Evolutionary conservation across 2,329 filamentous ascomycete genomes (phyloP).

Genomic region (Aureobasidium lini): DNA sequence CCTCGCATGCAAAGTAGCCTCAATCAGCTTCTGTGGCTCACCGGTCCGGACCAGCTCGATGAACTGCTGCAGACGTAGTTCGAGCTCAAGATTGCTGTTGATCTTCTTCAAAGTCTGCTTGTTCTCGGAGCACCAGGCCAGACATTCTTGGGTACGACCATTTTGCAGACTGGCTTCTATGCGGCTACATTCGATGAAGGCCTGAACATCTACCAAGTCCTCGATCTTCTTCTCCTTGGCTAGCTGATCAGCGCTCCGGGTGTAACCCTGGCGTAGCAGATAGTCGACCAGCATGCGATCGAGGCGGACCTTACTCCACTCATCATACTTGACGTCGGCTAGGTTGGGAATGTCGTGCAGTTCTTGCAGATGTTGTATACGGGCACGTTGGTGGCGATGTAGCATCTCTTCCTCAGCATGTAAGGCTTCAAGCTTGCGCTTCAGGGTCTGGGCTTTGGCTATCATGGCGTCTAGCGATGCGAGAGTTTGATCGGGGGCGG

Average conservation of each 20-base stretch:
- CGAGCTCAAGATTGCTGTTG: constrained; percentile 82
- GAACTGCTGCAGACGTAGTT: constrained; percentile 88
- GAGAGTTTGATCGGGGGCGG: constrained; percentile 35
- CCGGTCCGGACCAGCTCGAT: constrained; percentile 76
- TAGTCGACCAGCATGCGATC: constrained; percentile 90
- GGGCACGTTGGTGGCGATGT: constrained; percentile 66
- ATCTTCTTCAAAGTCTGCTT: constrained; percentile 87
- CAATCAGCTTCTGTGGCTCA: constrained; percentile 56
- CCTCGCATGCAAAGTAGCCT: constrained; percentile 74
- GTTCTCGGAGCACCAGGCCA: constrained; percentile 89
- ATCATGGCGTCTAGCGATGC: constrained; percentile 79
- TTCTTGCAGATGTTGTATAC: constrained; percentile 72
- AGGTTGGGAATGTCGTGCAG: constrained; percentile 73
- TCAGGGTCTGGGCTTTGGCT: constrained; percentile 72
- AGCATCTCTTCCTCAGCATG: constrained; percentile 74
- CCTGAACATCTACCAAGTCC: constrained; percentile 79
- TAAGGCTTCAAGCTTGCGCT: constrained; percentile 72
- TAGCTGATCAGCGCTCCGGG: constrained; percentile 65
- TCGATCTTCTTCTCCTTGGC: constrained; percentile 68
- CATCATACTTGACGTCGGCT: constrained; percentile 88
- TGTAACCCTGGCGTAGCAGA: constrained; percentile 75
- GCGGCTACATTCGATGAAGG: constrained; percentile 72
- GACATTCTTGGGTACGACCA: constrained; percentile 66
- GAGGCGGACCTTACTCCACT: constrained; percentile 74
- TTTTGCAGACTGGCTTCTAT: constrained; percentile 66